A percentile compares a stretch with the other conserved stretches of the same genome.
Conservation (phyloP, 257 asterid genomes). For the Dorcoceras hygrometricum region DNA sequence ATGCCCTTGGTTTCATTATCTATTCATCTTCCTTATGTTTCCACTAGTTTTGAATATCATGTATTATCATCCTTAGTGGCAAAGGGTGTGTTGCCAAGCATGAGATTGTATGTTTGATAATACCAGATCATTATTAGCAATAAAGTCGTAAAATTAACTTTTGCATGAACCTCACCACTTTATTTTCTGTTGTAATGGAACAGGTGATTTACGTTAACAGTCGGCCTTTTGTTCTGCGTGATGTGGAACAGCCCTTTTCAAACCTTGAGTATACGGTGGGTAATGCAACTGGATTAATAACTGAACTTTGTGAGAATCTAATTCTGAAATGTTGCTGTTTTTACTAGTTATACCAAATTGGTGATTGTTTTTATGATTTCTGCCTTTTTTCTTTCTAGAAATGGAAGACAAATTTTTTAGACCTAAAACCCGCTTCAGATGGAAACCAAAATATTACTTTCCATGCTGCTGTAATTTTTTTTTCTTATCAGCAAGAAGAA, state of each 20-base stretch:
- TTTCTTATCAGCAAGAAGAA: conserved; percentile 1
- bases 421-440: conserved; percentile 15
- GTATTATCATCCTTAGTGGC: background rate
- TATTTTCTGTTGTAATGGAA: conserved; percentile 25
- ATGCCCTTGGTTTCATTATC: no score
- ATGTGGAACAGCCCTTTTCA: conserved; percentile 92
- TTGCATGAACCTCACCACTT: conserved; percentile 15
- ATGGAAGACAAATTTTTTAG: conserved; percentile 22
- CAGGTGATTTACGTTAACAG: conserved; percentile 92
- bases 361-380: conserved; percentile 7
- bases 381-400: conserved; percentile 11
- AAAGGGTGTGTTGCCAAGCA: conserved; percentile 15
- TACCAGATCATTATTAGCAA: conserved; percentile 13
- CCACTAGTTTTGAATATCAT: no score
- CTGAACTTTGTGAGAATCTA: background rate
- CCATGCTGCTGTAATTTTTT: conserved; percentile 8
- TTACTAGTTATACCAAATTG: conserved; percentile 6
- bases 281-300: conserved; percentile 27
- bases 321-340: background rate
- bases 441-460: conserved; percentile 7
- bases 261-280: conserved; percentile 97
- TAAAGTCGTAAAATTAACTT: conserved; percentile 18
- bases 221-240: conserved; percentile 98
- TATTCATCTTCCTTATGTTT: no score
- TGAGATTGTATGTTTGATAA: conserved; percentile 8